Base-by-base conservation (phyloP, 257 asterid genomes). In the Agastache rugosa region DNA sequence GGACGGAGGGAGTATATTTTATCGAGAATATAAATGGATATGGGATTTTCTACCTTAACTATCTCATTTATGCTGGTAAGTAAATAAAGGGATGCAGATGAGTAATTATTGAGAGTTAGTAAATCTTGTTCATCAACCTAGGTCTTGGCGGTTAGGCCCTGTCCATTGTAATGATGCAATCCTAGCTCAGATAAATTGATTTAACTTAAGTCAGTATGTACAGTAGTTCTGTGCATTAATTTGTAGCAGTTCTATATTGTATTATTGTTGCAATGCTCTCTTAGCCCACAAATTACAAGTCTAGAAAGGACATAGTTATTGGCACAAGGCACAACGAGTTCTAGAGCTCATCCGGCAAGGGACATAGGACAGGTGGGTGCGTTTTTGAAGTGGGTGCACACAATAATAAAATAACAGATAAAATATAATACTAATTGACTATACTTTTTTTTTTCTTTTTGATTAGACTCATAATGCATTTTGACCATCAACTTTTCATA, bases 91-190 rank as follows among this genome's bases (percentile, higher is more conserved):
- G 31, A 29, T 29, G 31, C 31, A 29, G 31, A 29, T 29, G 31
- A 29, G 31, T 72, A 54, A 12, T 11, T 19, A 37, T 54, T 3
- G 15, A 39, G 67, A 58, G 53, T 19, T 58, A 72, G 17, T 72
- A 42, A 23, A 60, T 72, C 51, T 23, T 72, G 60, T 56, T 41
- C 44, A 42, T 42, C 62, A 45, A 60, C 10, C 15, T 73, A 60
- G 11, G 71, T 19, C 41, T 47, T 56, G 50, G 31, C 37, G 1
- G 63, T 58, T 25, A 16, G 76, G 27, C 37, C 63, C 61, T 73
- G 6, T 8, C 42, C 27, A 6, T 34, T 61, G 41, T 29, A 22
- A n/a, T 73, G 27, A 56, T 42, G 67, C 60, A 59, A 22, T 58
- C 42, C 25, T 16, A 23, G 27, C 15, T 60, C 27, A 71, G 42